Conservation (phyloP, 495 filamentous ascomycete species). For the Lepidopterella palustris region DNA sequence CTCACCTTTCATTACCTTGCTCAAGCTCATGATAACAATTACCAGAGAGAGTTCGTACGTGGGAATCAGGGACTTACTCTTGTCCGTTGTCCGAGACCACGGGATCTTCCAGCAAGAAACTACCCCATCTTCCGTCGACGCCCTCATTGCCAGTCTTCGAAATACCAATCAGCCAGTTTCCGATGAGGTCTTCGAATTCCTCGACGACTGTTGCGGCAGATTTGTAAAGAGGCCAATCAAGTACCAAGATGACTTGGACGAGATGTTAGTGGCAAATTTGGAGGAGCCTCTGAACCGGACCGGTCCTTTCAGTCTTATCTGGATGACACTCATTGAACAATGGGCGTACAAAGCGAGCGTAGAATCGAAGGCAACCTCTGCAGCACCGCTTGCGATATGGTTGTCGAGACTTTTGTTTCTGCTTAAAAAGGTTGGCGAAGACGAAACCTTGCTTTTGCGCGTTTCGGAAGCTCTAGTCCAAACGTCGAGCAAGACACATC, state of each 20-base stretch:
- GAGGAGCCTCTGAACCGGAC: background rate
- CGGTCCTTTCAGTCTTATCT: conserved; percentile 46
- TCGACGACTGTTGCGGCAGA: conserved; percentile 73
- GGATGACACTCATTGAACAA: conserved; percentile 65
- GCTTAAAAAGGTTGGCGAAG: conserved; percentile 44
- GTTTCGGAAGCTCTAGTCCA: conserved; percentile 41
- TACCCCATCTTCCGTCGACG: conserved; percentile 44
- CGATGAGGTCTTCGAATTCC: conserved; percentile 49
- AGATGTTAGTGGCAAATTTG: conserved; percentile 1
- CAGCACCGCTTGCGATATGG: conserved; percentile 47
- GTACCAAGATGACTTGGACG: conserved; percentile 47
- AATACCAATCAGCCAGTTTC: conserved; percentile 18
- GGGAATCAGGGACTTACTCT: conserved; percentile 42
- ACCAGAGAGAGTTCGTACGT: conserved; percentile 37
- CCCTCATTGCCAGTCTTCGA: conserved; percentile 48
- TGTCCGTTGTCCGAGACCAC: conserved; percentile 46
- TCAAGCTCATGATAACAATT: conserved; percentile 46
- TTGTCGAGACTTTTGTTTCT: conserved; percentile 45
- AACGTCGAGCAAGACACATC: conserved; percentile 11
- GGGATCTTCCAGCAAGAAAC: conserved; percentile 42
- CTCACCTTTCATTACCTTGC: conserved; percentile 61
- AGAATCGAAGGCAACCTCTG: conserved; percentile 29
- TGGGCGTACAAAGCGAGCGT: conserved; percentile 59
- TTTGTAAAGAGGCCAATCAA: conserved; percentile 67
- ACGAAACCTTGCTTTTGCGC: conserved; percentile 36